Conservation (phyloP, 2,329 filamentous ascomycete species). For the Colletotrichum phormii region DNA sequence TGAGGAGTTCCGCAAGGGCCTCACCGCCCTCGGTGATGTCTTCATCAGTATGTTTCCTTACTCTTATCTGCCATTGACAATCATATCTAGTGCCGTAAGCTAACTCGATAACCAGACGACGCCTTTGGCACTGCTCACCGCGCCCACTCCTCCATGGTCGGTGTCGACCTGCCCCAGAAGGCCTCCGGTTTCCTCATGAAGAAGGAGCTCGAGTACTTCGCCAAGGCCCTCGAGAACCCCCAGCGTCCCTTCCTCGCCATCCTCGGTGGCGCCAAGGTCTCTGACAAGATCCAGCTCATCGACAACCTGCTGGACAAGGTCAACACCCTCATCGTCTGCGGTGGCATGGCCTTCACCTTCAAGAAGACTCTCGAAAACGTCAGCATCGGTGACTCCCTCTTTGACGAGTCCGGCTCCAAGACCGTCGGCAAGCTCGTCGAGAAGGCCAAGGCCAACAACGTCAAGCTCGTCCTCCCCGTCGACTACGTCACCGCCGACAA, state of each 20-base stretch:
- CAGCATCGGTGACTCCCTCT: constrained; percentile 90
- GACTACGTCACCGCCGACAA: constrained; percentile 98
- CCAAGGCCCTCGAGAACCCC: constrained; percentile 92
- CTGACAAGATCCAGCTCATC: constrained; percentile 99
- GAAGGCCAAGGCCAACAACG: constrained; percentile 96
- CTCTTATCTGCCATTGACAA: constrained; percentile 8
- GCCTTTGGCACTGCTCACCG: constrained; percentile 98
- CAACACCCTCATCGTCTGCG: constrained; percentile 95
- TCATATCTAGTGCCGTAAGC: not conserved
- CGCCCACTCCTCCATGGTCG: constrained; percentile 99
- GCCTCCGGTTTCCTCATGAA: constrained; percentile 99
- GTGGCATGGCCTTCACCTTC: constrained; percentile 99
- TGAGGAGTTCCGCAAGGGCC: constrained; percentile 91
- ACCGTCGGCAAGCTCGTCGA: constrained; percentile 88
- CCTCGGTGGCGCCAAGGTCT: constrained; percentile 97
- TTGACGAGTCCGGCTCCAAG: constrained; percentile 94
- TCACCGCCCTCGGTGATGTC: constrained; percentile 94
- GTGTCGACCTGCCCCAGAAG: constrained; percentile 94
- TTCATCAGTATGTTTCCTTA: constrained; percentile 82
- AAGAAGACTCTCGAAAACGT: constrained; percentile 97
- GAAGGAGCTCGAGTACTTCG: constrained; percentile 99
- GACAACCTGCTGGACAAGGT: constrained; percentile 99
- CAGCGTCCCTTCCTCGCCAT: constrained; percentile 98
- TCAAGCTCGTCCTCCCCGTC: constrained; percentile 92
- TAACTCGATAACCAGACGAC: constrained; percentile 73